Conservation (phyloP, 208 protist species). For the Trypanosoma conorhini region DNA sequence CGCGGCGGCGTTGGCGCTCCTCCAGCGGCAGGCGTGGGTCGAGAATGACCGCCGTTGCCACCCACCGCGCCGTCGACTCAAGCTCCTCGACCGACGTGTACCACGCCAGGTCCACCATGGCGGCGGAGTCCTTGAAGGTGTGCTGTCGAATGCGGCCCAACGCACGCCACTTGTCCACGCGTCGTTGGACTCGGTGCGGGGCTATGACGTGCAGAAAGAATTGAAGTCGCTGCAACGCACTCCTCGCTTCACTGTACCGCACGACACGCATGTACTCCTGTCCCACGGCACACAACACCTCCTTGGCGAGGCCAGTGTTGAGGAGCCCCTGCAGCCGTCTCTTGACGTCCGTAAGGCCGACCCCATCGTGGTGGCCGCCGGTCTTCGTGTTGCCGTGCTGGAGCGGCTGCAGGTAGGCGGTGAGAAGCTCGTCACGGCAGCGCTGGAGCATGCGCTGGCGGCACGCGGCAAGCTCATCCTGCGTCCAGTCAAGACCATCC, state of each 20-base stretch:
- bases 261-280: constrained; percentile 70
- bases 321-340: constrained; percentile 47
- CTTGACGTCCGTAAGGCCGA: constrained; percentile 29
- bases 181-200: constrained; percentile 49
- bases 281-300: constrained; percentile 70
- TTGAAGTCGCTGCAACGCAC: constrained; percentile 16
- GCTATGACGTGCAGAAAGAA: constrained; percentile 30
- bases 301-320: constrained; percentile 69
- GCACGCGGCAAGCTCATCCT: constrained; percentile 71
- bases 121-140: constrained; percentile 74
- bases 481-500: constrained; percentile 76
- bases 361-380: background rate
- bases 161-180: constrained; percentile 36
- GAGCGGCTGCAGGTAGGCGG: constrained; percentile 39
- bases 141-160: constrained; percentile 50
- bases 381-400: constrained; percentile 6
- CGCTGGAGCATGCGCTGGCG: constrained; percentile 59
- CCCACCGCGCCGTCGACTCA: constrained; percentile 60
- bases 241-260: constrained; percentile 42
- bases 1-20: constrained; percentile 40
- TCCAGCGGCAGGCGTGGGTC: constrained; percentile 39
- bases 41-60: constrained; percentile 56
- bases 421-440: constrained; percentile 69
- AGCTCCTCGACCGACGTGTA: constrained; percentile 68
- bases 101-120: constrained; percentile 85